phyloP scores from a whole-genome alignment of 1,139 yeast genomes.

The Scheffersomyces stambukii region DNA sequence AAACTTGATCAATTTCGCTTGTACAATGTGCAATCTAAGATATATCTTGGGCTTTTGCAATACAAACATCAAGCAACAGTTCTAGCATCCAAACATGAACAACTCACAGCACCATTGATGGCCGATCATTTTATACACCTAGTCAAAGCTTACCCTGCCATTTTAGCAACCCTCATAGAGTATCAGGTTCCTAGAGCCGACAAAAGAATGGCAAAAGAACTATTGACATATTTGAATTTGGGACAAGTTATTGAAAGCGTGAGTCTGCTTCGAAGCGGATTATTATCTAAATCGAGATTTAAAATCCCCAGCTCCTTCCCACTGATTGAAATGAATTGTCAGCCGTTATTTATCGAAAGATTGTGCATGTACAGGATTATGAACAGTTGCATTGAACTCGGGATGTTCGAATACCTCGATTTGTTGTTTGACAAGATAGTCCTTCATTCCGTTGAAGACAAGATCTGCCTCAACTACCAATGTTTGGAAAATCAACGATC shows the following conservation, averaged over 20 bases:
- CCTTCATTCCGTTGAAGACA: slow-evolving; percentile 20
- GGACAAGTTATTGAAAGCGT: slow-evolving; percentile 23
- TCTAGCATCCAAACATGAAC: slow-evolving; percentile 12
- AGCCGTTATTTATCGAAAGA: slow-evolving; percentile 7
- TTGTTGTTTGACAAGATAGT: slow-evolving; percentile 31
- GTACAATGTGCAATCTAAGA: slow-evolving; percentile 23
- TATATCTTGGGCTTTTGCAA: slow-evolving; percentile 22
- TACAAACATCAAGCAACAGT: slow-evolving; percentile 19
- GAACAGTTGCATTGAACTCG: slow-evolving; percentile 24
- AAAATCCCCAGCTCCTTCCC: slow-evolving; percentile 8
- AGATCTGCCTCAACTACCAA: slow-evolving; percentile 10
- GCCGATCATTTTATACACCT: slow-evolving; percentile 20
- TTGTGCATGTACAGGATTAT: slow-evolving; percentile 23
- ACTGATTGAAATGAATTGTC: slow-evolving; percentile 11
- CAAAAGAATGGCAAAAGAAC: slow-evolving; percentile 16
- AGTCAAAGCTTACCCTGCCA: slow-evolving; percentile 23
- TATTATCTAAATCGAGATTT: slow-evolving; percentile 30
- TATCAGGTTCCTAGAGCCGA: slow-evolving; percentile 23
- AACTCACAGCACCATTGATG: slow-evolving; percentile 9
- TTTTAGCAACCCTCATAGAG: slow-evolving; percentile 22
- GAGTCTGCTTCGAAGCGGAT: slow-evolving; percentile 7
- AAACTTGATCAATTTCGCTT: slow-evolving; percentile 20
- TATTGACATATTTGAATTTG: slow-evolving; percentile 26
- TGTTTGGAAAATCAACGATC: background rate
- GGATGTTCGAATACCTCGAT: slow-evolving; percentile 29